A percentile compares a stretch with the other conserved stretches of the same genome.
Evolutionary conservation across 345 rosid species (phyloP).

Genomic region (Brassica carinata): DNA sequence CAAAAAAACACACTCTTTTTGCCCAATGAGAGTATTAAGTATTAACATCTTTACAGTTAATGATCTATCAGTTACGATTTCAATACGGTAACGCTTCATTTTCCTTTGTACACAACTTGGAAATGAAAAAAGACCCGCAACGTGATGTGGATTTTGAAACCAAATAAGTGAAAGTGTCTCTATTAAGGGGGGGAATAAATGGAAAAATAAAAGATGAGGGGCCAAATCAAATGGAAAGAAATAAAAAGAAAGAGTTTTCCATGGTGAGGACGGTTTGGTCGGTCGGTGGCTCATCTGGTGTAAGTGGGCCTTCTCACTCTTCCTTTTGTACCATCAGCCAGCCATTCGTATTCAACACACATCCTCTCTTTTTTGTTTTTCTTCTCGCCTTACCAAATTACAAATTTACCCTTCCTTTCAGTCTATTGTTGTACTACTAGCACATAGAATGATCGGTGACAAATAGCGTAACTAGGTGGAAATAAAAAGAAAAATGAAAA

Average conservation of each 20-base stretch:
- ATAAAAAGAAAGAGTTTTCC: background rate
- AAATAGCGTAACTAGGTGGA: too few relatives aligned
- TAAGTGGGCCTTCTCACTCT: conserved; percentile 26
- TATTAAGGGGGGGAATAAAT: background rate
- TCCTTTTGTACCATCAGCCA: conserved; percentile 47
- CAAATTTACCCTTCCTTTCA: conserved; percentile 30
- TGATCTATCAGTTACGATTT: background rate
- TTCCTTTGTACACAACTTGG: conserved; percentile 5
- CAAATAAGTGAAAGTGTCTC: background rate
- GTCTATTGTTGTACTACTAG: background rate
- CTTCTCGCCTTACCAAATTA: conserved; percentile 18
- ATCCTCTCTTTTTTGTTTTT: conserved; percentile 31
- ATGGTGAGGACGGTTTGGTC: conserved; percentile 76
- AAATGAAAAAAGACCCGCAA: background rate
- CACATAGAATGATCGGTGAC: background rate
- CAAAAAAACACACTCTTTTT: background rate
- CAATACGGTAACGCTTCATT: conserved; percentile 18
- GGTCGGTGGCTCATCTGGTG: conserved; percentile 52
- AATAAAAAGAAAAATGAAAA: too few relatives aligned
- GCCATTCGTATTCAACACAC: background rate
- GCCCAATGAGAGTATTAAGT: background rate
- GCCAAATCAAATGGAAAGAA: conserved; percentile 28
- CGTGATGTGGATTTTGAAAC: conserved; percentile 27
- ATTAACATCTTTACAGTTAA: background rate
- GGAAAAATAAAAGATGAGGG: conserved; percentile 30